phyloP scores from a whole-genome alignment of 192 early-diverging fungal species.

The Podila verticillata region DNA sequence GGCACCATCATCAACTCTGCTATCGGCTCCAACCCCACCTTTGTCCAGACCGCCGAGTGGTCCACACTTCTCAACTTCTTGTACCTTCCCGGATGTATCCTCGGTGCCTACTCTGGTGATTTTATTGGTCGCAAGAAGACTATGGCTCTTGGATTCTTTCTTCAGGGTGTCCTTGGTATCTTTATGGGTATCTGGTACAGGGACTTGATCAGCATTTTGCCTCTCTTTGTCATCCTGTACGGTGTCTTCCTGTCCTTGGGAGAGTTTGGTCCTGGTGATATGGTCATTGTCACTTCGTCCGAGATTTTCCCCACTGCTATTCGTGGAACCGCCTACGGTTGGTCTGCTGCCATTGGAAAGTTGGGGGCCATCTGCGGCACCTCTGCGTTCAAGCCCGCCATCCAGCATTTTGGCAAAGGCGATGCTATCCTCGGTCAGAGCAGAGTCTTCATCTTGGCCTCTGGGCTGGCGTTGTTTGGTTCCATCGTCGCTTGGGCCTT shows the following conservation, averaged over 20 bases:
- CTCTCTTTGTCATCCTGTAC: constrained; percentile 60
- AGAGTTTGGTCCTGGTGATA: constrained; percentile 58
- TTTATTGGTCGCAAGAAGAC: constrained; percentile 61
- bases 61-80: constrained; percentile 57
- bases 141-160: constrained; percentile 57
- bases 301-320: constrained; percentile 60
- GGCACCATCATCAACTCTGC: constrained; percentile 6
- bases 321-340: constrained; percentile 56
- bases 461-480: constrained; percentile 51
- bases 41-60: constrained; percentile 55
- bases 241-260: constrained; percentile 59
- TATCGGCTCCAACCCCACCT: constrained; percentile 16
- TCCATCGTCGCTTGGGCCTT: constrained; percentile 45
- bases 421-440: constrained; percentile 44
- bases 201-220: constrained; percentile 38
- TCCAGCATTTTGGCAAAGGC: constrained; percentile 26
- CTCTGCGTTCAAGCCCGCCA: constrained; percentile 48
- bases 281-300: constrained; percentile 41
- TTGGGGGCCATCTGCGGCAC: constrained; percentile 46
- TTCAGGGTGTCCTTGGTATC: constrained; percentile 55
- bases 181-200: constrained; percentile 55
- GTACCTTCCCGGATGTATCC: constrained; percentile 59
- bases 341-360: constrained; percentile 51
- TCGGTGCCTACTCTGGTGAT: constrained; percentile 57
- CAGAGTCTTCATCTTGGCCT: constrained; percentile 54